Conservation (phyloP, 2,329 filamentous ascomycete species). For the Chaetomium sp. region DNA sequence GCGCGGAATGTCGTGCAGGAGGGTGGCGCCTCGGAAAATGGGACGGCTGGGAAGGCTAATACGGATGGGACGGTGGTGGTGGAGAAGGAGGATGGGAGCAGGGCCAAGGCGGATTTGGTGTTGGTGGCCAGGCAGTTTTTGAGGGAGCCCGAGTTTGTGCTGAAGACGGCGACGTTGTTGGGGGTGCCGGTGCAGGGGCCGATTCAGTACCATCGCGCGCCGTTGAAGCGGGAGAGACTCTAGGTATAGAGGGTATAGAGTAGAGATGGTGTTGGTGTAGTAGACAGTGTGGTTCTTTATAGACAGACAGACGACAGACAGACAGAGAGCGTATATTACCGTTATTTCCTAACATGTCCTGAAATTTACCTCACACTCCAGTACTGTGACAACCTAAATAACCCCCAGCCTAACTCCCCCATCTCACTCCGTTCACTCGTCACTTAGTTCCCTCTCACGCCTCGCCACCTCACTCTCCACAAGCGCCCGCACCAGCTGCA, state of each 20-base stretch:
- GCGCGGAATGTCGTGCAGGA: constrained; percentile 55
- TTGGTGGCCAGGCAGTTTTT: constrained; percentile 71
- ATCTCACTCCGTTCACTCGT: background rate
- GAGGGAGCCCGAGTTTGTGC: constrained; percentile 73
- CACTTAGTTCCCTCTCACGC: constrained; percentile 8
- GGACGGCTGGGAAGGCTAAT: background rate
- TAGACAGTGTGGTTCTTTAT: background rate
- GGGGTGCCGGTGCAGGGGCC: constrained; percentile 66
- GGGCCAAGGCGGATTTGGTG: constrained; percentile 58
- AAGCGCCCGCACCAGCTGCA: constrained; percentile 51
- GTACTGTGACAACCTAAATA: background rate
- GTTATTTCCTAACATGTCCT: no score
- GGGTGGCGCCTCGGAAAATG: background rate
- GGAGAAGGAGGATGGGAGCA: constrained; percentile 33
- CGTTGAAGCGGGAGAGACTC: constrained; percentile 11
- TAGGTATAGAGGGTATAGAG: background rate
- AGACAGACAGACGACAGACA: no score
- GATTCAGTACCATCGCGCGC: constrained; percentile 51
- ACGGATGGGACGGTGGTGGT: constrained; percentile 36
- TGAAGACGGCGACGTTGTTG: constrained; percentile 65
- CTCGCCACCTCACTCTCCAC: constrained; percentile 42
- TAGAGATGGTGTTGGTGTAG: background rate
- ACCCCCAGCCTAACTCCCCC: background rate
- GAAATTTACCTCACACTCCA: no score
- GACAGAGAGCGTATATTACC: no score